These are phyloP conservation scores for Globisporangium mamillatum DNA, from an alignment of 352 stramenopile genomes.

Conservation along the genomic window DNA sequence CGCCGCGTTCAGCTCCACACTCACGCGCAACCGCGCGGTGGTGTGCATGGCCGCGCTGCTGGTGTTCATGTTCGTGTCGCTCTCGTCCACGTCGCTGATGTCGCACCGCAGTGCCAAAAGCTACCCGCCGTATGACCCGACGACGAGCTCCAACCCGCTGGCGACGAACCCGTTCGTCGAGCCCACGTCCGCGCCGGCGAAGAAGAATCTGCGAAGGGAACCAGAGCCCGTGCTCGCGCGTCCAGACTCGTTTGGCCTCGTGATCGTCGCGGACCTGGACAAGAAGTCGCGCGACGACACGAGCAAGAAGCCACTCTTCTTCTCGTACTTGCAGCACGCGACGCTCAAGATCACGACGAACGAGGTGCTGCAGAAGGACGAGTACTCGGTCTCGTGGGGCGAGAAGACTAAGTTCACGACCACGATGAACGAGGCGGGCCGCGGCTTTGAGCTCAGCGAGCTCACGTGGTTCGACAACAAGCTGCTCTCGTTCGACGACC, in stretches of 20 bases:
- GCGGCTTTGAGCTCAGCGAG: conserved; percentile 96
- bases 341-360: conserved; percentile 72
- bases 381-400: conserved; percentile 63
- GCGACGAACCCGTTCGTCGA: conserved; percentile 16
- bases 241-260: conserved; percentile 80
- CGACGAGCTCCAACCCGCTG: conserved; percentile 8
- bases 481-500: conserved; percentile 97
- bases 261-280: conserved; percentile 96
- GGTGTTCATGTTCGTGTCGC: conserved; percentile 57
- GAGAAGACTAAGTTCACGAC: conserved; percentile 76
- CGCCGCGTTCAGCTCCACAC: conserved; percentile 35
- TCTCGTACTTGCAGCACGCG: conserved; percentile 90
- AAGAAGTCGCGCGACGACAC: conserved; percentile 88
- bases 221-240: conserved; percentile 27
- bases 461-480: conserved; percentile 86
- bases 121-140: conserved; percentile 19
- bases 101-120: conserved; percentile 17
- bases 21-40: conserved; percentile 48
- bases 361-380: conserved; percentile 33
- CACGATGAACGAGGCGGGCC: conserved; percentile 92
- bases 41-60: conserved; percentile 46
- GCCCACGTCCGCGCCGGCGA: conserved; percentile 12
- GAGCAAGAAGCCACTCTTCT: conserved; percentile 89
- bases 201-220: conserved; percentile 30
- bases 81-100: conserved; percentile 49